A percentile compares a stretch with the other conserved stretches of the same genome.
phyloP scores from a whole-genome alignment of 2,329 filamentous ascomycete species.

The Diaporthe helianthi region DNA sequence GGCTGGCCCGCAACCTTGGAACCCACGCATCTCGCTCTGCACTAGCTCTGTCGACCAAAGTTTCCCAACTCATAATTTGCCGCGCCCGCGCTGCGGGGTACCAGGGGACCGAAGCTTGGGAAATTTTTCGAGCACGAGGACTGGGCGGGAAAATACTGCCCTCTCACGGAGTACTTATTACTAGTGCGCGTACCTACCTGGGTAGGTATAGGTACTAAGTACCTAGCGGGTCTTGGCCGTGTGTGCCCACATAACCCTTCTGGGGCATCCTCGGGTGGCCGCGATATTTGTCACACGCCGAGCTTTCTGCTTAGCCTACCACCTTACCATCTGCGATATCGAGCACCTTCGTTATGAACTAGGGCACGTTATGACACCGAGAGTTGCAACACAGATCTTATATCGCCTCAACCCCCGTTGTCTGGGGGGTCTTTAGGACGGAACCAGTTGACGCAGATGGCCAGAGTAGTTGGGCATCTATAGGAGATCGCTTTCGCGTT shows the following conservation, averaged over 20 bases:
- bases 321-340: slow-evolving; percentile 5
- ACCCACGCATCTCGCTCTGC: slow-evolving; percentile 1
- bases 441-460: neutral
- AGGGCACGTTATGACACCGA: slow-evolving; percentile 17
- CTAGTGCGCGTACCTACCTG: slow-evolving; percentile 1
- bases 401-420: slow-evolving; percentile 1
- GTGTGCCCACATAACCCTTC: neutral
- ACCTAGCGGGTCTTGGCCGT: slow-evolving; percentile 19
- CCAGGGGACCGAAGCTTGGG: too few species aligned
- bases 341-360: slow-evolving; percentile 14
- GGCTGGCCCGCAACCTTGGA: neutral
- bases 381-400: slow-evolving; percentile 15
- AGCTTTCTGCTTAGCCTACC: slow-evolving; percentile 17
- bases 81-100: too few species aligned
- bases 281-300: slow-evolving; percentile 27
- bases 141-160: slow-evolving; percentile 5
- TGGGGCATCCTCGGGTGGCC: slow-evolving; percentile 15
- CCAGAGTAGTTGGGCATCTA: neutral
- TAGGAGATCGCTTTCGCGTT: slow-evolving; percentile 22
- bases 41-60: slow-evolving; percentile 9
- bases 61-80: slow-evolving; percentile 17
- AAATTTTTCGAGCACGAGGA: slow-evolving; percentile 5
- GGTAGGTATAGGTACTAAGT: too few species aligned
- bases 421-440: slow-evolving; percentile 13
- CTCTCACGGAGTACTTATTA: too few species aligned